Evolutionary conservation across 345 rosid species (phyloP), one percentile per base, ranked within the genome.

Genomic region (Citrus trifoliata): DNA sequence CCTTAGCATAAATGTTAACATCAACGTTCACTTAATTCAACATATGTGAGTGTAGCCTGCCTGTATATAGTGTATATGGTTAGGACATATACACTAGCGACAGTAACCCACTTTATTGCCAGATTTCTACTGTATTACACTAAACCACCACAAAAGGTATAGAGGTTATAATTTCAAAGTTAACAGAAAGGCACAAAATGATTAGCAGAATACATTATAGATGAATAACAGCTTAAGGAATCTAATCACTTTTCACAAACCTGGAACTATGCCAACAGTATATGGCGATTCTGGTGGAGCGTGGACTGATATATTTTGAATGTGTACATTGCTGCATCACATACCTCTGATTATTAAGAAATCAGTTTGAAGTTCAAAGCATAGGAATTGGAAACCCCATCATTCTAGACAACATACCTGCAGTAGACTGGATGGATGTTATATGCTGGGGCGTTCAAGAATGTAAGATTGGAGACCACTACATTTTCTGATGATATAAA

Each of bases 351-450:
- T 28, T 10, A n/a, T 56, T 37, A 16, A n/a, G 40, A 30, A 72
- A 59, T 27, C 48, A 42, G 38, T 12, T 1, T 42, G 63, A 60
- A 78, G 27, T 74, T 63, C 1, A 51, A 76, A 75, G 73, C 40
- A 67, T 21, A 21, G 27, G 61, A 1, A 61, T 35, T 27, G 30
- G 42, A 70, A 21, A 59, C 37, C 37, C n/a, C 13, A 66, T 7
- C n/a, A 37, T 24, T 74, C 64, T 30, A 8, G 28, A 1, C 5
- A 72, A 81, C 80, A 67, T 76, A 89, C 94, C 96, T 95, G 83
- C 99, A 93, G 76, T 93, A 92, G 30, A 93, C 97, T 42, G 98
- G 97, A 81, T 95, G 99, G 61, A 95, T 90, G 83, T 85, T 82
- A 83, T 88, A 85, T 14, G 97, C 89, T 67, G 98, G 98, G 37